Base-by-base conservation (phyloP, 2,329 filamentous ascomycete genomes). In the Neofusicoccum umdonicola region DNA sequence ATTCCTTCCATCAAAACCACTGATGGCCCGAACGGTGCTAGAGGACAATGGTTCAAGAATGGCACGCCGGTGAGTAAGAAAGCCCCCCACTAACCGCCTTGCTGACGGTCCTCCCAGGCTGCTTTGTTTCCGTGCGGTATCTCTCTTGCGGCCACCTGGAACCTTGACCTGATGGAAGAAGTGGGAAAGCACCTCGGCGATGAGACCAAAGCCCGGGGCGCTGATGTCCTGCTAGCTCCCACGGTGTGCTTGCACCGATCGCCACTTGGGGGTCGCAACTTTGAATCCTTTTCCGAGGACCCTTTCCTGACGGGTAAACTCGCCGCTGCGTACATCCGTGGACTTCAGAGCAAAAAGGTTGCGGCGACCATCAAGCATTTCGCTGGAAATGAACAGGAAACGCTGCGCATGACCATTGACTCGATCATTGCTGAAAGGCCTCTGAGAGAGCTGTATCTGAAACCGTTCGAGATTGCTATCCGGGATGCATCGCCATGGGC, bases 221-320 rank as follows among this genome's bases (percentile, higher is more conserved):
- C 90, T 34, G 84, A 92, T 66, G 84, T 93, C 39, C 81, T 93
- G 4, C 83, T 94, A 8, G 91, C 88, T 0, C 91, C 90, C 2
- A 93, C 91, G 0, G 88, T 93, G 39, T 93, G 91, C 78, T 89
- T 92, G 82, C 91, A 95, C 71, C 86, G 92, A 15, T 90, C 90
- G 57, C 92, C 92, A 0, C 82, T 95, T 0, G 91, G 91, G n/a
- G 92, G 92, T 17, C 85, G 92, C 66, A 93, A 93, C 68, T 96
- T 95, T 69, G 92, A 96, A 77, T 93, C 91, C 0, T 95, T 93
- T 74, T 92, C 90, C 0, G 92, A 95, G 75, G 92, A 95, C 69
- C 91, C 91, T 0, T 84, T 89, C 9, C 82, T 96, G 4, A 91
- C 90, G 0, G 90, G 90, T 37, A 90, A 88, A 67, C 79, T 93